phyloP scores from a whole-genome alignment of 2,329 filamentous ascomycete genomes.

The Verticillium dahliae region DNA sequence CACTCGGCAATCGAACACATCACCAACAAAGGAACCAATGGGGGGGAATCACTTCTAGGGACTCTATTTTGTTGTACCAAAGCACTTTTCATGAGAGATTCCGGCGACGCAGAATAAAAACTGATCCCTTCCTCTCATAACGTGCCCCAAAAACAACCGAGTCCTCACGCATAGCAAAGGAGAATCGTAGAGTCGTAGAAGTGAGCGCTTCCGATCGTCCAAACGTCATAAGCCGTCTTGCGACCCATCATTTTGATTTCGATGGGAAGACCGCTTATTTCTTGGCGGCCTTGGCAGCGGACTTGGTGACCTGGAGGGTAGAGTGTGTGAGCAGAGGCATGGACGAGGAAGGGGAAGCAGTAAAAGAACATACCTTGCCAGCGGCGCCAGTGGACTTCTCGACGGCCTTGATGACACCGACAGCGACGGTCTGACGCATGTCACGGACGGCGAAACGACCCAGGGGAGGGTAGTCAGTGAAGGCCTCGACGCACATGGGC shows the following conservation, averaged over 20 bases:
- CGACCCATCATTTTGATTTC: neutral
- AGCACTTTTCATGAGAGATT: slow-evolving; percentile 35
- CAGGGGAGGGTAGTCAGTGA: slow-evolving; percentile 99
- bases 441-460: slow-evolving; percentile 99
- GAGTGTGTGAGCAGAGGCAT: slow-evolving; percentile 3
- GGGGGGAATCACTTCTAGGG: slow-evolving; percentile 18
- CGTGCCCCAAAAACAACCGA: slow-evolving; percentile 34
- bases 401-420: slow-evolving; percentile 91
- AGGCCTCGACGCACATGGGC: slow-evolving; percentile 99
- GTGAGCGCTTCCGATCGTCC: slow-evolving; percentile 19
- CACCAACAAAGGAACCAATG: neutral
- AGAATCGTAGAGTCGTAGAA: slow-evolving; percentile 39
- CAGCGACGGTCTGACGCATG: slow-evolving; percentile 86
- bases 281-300: slow-evolving; percentile 67
- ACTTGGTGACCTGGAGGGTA: slow-evolving; percentile 52
- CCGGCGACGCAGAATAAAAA: slow-evolving; percentile 20
- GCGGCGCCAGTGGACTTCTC: slow-evolving; percentile 52
- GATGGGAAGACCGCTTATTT: slow-evolving; percentile 48
- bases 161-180: slow-evolving; percentile 36
- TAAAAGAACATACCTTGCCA: slow-evolving; percentile 46
- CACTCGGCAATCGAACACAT: neutral
- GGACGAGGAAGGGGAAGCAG: slow-evolving; percentile 19
- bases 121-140: slow-evolving; percentile 34
- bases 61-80: slow-evolving; percentile 41
- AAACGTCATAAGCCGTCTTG: neutral